phyloP scores from a whole-genome alignment of 2,329 filamentous ascomycete species.

The Aspergillus neoniger region DNA sequence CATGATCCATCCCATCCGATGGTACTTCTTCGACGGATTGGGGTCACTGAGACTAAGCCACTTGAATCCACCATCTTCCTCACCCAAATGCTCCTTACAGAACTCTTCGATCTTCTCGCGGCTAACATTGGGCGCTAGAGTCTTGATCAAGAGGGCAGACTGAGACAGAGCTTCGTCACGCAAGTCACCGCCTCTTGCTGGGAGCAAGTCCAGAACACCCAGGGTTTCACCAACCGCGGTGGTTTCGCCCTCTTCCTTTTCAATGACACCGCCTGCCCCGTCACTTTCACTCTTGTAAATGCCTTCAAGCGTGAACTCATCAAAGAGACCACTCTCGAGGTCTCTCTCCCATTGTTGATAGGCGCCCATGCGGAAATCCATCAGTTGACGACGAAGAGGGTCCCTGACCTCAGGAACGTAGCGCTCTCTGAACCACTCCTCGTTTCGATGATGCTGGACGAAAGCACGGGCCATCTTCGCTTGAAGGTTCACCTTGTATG shows the following conservation, averaged over 20 bases:
- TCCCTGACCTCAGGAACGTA: constrained; percentile 84
- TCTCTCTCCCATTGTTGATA: constrained; percentile 91
- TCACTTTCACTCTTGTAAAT: constrained; percentile 92
- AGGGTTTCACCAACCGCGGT: constrained; percentile 89
- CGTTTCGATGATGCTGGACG: constrained; percentile 86
- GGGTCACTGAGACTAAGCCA: constrained; percentile 96
- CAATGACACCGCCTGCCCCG: constrained; percentile 77
- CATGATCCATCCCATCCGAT: constrained; percentile 98
- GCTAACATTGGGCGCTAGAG: constrained; percentile 92
- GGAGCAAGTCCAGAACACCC: constrained; percentile 86
- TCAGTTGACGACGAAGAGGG: constrained; percentile 71
- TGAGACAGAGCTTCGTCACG: constrained; percentile 85
- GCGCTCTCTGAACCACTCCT: constrained; percentile 97
- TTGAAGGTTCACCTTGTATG: constrained; percentile 66
- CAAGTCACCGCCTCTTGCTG: constrained; percentile 79
- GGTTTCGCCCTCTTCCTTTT: constrained; percentile 95
- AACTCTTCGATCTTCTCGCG: constrained; percentile 91
- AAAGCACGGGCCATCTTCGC: constrained; percentile 81
- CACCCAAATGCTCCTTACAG: constrained; percentile 89
- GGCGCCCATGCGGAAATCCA: constrained; percentile 73
- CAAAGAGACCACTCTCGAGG: constrained; percentile 80
- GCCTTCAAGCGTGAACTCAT: constrained; percentile 91
- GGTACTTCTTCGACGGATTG: constrained; percentile 94
- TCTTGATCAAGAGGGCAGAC: constrained; percentile 95
- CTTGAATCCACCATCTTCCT: constrained; percentile 88